A percentile compares a stretch with the other conserved stretches of the same genome.
Conservation (phyloP, 2,329 filamentous ascomycete genomes). For the Spiromastix sp. region DNA sequence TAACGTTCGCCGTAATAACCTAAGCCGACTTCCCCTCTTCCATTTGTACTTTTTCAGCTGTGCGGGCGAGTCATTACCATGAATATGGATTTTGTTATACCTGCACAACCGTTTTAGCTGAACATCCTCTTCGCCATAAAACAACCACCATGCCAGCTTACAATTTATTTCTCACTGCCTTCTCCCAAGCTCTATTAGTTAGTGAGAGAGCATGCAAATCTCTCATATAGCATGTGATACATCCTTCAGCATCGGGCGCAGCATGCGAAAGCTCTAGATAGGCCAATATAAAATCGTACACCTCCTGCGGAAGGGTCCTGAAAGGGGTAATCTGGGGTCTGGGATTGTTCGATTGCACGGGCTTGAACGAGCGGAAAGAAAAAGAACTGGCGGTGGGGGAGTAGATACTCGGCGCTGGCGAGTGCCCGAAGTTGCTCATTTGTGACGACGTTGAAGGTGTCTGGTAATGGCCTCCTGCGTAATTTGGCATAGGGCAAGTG, state of each 20-base stretch:
- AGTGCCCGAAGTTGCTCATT: slow-evolving; percentile 26
- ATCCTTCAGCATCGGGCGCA: slow-evolving; percentile 30
- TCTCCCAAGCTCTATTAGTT: slow-evolving; percentile 48
- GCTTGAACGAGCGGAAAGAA: slow-evolving; percentile 28
- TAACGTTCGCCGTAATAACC: slow-evolving; percentile 44
- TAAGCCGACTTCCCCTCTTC: slow-evolving; percentile 41
- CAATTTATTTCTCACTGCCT: slow-evolving; percentile 40
- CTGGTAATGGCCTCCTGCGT: too few species aligned
- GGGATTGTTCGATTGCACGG: slow-evolving; percentile 23
- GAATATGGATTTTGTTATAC: slow-evolving; percentile 40
- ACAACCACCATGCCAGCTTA: slow-evolving; percentile 22
- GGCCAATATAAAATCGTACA: slow-evolving; percentile 45
- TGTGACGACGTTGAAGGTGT: slow-evolving; percentile 6
- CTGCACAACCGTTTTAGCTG: slow-evolving; percentile 21
- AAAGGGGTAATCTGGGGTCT: slow-evolving; percentile 26
- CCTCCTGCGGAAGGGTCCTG: slow-evolving; percentile 40
- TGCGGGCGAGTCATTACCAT: slow-evolving; percentile 36
- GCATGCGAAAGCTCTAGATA: slow-evolving; percentile 40
- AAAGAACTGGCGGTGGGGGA: slow-evolving; percentile 18
- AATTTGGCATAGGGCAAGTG: too few species aligned
- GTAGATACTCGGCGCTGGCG: slow-evolving; percentile 28
- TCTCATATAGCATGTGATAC: slow-evolving; percentile 43
- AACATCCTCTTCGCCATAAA: neutral
- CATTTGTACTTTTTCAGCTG: slow-evolving; percentile 39
- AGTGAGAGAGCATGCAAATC: slow-evolving; percentile 45